Evolutionary conservation across 495 filamentous ascomycete species (phyloP).

Genomic region (Penicillium canariense): DNA sequence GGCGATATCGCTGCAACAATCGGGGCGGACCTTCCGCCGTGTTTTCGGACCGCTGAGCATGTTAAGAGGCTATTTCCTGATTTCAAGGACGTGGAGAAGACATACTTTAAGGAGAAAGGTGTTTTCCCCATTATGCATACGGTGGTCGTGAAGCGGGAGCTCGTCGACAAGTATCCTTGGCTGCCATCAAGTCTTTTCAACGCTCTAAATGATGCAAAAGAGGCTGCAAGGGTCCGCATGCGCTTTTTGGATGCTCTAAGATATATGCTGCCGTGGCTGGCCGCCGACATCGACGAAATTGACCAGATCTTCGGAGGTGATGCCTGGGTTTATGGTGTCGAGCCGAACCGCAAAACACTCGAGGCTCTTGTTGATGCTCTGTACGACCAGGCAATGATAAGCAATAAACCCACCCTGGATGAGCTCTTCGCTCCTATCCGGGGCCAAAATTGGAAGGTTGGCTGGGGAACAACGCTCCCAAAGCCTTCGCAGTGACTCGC

Average conservation of each 20-base stretch:
- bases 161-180: conserved; percentile 30
- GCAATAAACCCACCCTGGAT: conserved; percentile 19
- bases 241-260: conserved; percentile 18
- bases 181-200: conserved; percentile 30
- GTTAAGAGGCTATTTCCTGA: conserved; percentile 37
- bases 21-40: conserved; percentile 34
- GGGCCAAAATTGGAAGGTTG: too few species aligned
- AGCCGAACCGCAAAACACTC: conserved; percentile 32
- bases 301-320: conserved; percentile 32
- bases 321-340: conserved; percentile 34
- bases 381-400: conserved; percentile 34
- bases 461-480: too few species aligned
- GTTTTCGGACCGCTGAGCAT: conserved; percentile 28
- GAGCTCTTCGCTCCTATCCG: conserved; percentile 34
- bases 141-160: conserved; percentile 26
- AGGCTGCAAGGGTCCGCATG: conserved; percentile 29
- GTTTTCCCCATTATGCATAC: conserved; percentile 47
- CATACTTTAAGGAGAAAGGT: conserved; percentile 34
- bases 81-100: conserved; percentile 35
- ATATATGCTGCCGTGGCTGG: conserved; percentile 41
- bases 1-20: conserved; percentile 42
- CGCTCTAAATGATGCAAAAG: conserved; percentile 33
- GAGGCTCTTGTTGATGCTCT: conserved; percentile 30
- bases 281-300: conserved; percentile 34
- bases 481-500: too few species aligned